phyloP scores from a whole-genome alignment of 2,329 filamentous ascomycete genomes.

The Sphaerulina vaccinii region DNA sequence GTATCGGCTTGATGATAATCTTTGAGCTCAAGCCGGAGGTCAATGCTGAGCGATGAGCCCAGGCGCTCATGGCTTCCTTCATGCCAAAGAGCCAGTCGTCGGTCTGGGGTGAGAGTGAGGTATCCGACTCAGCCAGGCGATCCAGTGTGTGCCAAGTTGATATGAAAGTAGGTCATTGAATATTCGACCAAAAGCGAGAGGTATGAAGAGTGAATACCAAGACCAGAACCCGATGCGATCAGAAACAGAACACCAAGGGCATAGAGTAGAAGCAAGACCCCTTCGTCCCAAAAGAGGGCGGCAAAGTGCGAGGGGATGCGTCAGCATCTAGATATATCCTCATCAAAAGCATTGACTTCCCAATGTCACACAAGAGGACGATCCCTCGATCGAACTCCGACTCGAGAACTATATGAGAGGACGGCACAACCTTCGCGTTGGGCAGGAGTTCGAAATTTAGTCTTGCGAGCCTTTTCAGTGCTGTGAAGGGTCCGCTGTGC shows the following conservation, averaged over 20 bases:
- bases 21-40: conserved; percentile 1
- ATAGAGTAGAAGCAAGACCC: not conserved
- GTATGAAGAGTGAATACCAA: not conserved
- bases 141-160: not conserved
- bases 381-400: not conserved
- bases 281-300: not conserved
- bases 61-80: not conserved
- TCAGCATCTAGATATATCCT: not conserved
- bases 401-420: not conserved
- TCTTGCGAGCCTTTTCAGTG: too few species aligned
- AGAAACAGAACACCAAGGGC: not conserved
- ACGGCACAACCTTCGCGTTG: not conserved
- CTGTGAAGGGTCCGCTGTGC: not conserved
- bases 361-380: not conserved
- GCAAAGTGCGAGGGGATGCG: not conserved
- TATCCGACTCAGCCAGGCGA: not conserved
- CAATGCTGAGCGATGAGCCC: not conserved
- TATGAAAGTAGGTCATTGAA: not conserved
- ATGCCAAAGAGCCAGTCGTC: not conserved
- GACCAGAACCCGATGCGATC: not conserved
- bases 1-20: conserved; percentile 13
- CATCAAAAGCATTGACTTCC: not conserved
- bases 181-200: not conserved
- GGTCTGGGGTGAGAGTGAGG: not conserved
- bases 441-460: not conserved